Base-by-base conservation (phyloP, 2,329 filamentous ascomycete species). In the Calycina herbarum region DNA sequence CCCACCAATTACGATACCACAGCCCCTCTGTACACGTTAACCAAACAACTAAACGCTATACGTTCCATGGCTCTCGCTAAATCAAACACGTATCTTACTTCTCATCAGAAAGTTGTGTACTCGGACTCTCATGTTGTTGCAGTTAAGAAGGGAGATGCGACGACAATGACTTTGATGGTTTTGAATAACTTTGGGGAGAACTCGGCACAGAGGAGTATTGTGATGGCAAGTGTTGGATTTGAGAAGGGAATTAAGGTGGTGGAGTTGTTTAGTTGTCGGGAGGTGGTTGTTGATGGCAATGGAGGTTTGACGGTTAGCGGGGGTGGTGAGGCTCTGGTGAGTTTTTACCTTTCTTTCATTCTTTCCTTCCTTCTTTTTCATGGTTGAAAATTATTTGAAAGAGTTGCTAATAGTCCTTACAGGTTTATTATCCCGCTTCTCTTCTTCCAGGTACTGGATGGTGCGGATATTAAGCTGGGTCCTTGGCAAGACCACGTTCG, bases 121-220 rank as follows among this genome's bases (percentile, higher is more conserved):
- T 66, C 63, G 7, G 66, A 73, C 27, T 59, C 56, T 7, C 54
- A 66, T 20, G 69, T 59, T 5, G 15, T 72, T 24, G 69, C 64
- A 0, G 60, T 71, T 33, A 51, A 62, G 11, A 72, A 71, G 59
- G 69, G 71, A 0, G 40, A 67, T 17, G 15, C 29, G 0, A 60
- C 45, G 40, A 60, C 57, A 13, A 70, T 69, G 64, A 64, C 59
- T 0, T 45, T 72, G 13, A 73, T 75, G 54, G 70, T 80, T 8
- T 77, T 77, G 66, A 79, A 77, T 62, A 81, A 81, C 65, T 68
- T 75, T 3, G 79, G 80, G 17, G 66, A 54, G 8, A 17, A 24
- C 7, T 67, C 65, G 1, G 40, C 51, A 11, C 24, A 59, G 29
- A 63, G 66, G 15, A 62, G 17, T 13, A 35, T 68, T 2, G 33